Conservation (phyloP, 139 green algal genomes). For the Chlamydomonas sphaeroides region DNA sequence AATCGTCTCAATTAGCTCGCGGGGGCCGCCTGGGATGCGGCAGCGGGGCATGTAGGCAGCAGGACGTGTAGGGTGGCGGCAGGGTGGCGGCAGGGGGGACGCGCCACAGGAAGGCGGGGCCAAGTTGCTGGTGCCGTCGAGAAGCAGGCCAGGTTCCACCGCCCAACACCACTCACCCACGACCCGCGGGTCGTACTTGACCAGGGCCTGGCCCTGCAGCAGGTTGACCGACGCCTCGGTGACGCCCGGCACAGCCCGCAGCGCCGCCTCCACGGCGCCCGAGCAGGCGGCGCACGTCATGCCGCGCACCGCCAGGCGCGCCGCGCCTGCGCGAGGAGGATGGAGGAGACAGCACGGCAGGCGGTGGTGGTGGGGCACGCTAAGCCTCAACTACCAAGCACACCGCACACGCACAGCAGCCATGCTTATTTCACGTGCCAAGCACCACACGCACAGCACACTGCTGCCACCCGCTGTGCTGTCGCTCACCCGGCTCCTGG, state of each 20-base stretch:
- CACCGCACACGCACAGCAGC: no score
- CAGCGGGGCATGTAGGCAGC: neutral
- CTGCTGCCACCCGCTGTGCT: no score
- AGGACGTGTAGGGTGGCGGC: neutral
- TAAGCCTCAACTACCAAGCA: no score
- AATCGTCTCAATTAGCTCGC: constrained; percentile 77
- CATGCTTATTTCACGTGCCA: no score
- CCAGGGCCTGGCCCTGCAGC: constrained; percentile 33
- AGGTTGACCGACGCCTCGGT: constrained; percentile 60
- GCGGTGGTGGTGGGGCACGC: no score
- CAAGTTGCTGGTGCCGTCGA: no score
- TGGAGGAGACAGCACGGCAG: no score
- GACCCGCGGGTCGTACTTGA: constrained; percentile 45
- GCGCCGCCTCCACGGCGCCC: constrained; percentile 70
- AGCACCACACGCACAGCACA: no score
- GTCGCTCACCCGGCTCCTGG: constrained; percentile 34
- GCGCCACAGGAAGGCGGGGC: neutral
- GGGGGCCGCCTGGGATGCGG: constrained; percentile 59
- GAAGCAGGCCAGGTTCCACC: no score
- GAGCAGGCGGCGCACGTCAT: constrained; percentile 89
- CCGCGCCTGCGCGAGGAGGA: constrained; percentile 27
- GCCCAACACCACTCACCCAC: constrained; percentile 17
- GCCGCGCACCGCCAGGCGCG: constrained; percentile 65
- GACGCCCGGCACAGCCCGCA: constrained; percentile 66
- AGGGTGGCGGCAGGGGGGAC: no score